A percentile compares a stretch with the other conserved stretches of the same genome.
phyloP scores from a whole-genome alignment of 345 rosid species.

The Microthlaspi erraticum region DNA sequence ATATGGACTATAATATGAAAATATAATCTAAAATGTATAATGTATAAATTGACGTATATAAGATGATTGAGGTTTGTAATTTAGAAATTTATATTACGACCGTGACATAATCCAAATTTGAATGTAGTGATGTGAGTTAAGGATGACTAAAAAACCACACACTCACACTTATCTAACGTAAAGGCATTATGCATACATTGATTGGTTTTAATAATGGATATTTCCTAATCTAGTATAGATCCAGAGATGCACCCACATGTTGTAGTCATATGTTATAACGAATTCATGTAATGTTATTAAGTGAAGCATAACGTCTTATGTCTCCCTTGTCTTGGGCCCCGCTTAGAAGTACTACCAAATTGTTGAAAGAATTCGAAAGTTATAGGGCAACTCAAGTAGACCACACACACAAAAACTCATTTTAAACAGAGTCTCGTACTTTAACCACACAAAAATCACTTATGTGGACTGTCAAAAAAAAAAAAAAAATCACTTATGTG shows the following conservation, averaged over 20 bases:
- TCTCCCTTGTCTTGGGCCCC: neutral
- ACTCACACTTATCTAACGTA: too few relatives aligned
- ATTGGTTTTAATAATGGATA: neutral
- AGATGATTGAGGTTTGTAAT: neutral
- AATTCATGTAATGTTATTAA: neutral
- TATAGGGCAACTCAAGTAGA: neutral
- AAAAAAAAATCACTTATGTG: neutral
- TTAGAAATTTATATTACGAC: neutral
- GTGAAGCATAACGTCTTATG: too few relatives aligned
- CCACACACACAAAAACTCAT: neutral
- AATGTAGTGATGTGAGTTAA: slow-evolving; percentile 6
- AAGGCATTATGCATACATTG: slow-evolving; percentile 5
- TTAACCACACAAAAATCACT: neutral
- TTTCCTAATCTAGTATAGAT: neutral
- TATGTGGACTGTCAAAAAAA: too few relatives aligned
- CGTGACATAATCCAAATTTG: neutral
- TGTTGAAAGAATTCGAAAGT: neutral
- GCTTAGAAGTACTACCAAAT: slow-evolving; percentile 4
- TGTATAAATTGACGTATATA: neutral
- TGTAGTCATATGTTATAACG: neutral
- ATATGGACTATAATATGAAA: neutral
- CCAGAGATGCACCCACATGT: too few relatives aligned
- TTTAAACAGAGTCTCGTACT: neutral
- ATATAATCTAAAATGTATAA: too few relatives aligned
- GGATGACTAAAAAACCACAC: neutral